phyloP scores from a whole-genome alignment of 169 alveolate genomes.

The Eimeria maxima region DNA sequence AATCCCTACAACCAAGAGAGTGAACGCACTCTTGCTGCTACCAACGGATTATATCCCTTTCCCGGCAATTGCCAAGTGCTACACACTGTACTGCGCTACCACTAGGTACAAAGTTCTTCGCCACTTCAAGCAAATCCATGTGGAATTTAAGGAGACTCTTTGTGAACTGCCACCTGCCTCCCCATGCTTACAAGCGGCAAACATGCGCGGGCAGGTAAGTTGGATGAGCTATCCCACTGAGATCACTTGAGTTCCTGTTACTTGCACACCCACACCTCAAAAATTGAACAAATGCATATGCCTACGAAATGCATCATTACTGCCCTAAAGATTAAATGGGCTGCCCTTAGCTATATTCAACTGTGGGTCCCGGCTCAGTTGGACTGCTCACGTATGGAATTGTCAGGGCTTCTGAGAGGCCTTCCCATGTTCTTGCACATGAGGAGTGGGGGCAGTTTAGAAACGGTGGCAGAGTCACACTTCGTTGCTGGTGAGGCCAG shows the following conservation, averaged over 20 bases:
- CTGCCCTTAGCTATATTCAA: background rate
- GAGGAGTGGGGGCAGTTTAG: background rate
- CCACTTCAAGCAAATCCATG: conserved; percentile 23
- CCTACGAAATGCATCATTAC: background rate
- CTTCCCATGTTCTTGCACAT: background rate
- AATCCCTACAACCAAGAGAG: background rate
- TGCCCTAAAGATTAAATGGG: background rate
- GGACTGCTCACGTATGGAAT: background rate
- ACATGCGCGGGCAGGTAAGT: conserved; percentile 28
- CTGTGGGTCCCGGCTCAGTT: background rate
- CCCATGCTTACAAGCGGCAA: conserved; percentile 8
- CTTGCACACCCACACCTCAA: background rate
- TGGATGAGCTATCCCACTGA: background rate
- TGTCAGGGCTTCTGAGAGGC: background rate
- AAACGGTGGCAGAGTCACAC: background rate
- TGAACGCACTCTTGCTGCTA: background rate
- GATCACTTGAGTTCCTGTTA: background rate
- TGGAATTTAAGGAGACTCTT: background rate
- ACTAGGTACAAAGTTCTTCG: conserved; percentile 24
- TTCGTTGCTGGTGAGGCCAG: background rate
- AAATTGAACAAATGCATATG: background rate
- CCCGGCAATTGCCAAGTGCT: background rate
- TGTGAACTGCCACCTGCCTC: conserved; percentile 30
- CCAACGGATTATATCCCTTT: background rate
- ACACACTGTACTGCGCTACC: conserved; percentile 10